A percentile compares a stretch with the other conserved stretches of the same genome.
Evolutionary conservation across 2,329 filamentous ascomycete species (phyloP).

Genomic region (Fusarium caatingaense): DNA sequence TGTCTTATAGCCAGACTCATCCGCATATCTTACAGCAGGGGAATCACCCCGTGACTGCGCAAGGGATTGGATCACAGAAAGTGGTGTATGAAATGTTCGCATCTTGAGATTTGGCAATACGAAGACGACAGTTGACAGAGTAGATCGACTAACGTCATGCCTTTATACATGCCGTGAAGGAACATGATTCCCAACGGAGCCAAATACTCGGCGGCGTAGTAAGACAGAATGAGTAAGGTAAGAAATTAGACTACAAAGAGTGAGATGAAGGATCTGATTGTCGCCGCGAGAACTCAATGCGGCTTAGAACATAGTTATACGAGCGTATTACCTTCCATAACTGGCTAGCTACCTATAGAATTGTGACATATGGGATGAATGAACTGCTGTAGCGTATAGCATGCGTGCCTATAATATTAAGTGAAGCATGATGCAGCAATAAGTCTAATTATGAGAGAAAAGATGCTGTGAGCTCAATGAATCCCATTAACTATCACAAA

Average conservation of each 20-base stretch:
- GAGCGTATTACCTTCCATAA: not conserved
- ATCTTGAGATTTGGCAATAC: not conserved
- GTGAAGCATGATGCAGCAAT: too few species aligned
- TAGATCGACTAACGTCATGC: rapidly evolving
- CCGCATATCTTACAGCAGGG: not conserved
- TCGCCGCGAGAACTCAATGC: not conserved
- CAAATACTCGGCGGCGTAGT: not conserved
- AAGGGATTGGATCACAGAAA: not conserved
- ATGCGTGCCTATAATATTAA: too few species aligned
- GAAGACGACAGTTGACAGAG: not conserved
- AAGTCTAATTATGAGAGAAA: too few species aligned
- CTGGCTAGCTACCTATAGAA: not conserved
- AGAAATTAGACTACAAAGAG: not conserved
- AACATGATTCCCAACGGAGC: too few species aligned
- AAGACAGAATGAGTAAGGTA: not conserved
- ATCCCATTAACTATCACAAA: too few species aligned
- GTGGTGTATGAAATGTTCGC: conserved; percentile 2
- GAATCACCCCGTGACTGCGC: not conserved
- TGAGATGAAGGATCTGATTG: not conserved
- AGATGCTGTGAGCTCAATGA: too few species aligned
- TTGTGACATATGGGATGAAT: not conserved
- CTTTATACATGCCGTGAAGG: not conserved
- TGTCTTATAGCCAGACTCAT: not conserved
- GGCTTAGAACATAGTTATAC: not conserved
- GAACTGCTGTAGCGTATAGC: not conserved